phyloP scores from a whole-genome alignment of 352 stramenopile species.

The Phytopythium oedochilum region DNA sequence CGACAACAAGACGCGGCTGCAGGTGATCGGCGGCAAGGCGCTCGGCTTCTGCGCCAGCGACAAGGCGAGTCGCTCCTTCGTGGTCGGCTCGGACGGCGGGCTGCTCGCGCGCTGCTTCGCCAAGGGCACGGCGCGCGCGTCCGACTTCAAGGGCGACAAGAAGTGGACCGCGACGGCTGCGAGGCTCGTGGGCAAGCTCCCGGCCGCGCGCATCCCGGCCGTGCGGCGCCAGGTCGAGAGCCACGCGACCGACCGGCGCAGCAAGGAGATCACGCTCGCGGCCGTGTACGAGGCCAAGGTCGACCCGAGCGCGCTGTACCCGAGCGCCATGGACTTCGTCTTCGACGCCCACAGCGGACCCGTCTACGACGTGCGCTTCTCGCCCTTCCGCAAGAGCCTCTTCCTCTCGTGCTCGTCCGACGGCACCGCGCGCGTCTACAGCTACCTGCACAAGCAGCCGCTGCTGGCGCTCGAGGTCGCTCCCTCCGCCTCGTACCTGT shows the following conservation, averaged over 20 bases:
- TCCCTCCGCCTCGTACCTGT: conserved; percentile 65
- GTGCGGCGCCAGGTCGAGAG: conserved; percentile 65
- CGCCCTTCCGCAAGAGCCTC: conserved; percentile 77
- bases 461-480: conserved; percentile 64
- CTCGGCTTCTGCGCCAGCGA: conserved; percentile 60
- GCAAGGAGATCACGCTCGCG: conserved; percentile 58
- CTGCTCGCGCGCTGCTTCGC: conserved; percentile 59
- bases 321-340: conserved; percentile 67
- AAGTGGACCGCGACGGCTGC: conserved; percentile 75
- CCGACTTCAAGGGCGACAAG: conserved; percentile 70
- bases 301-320: conserved; percentile 50
- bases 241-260: conserved; percentile 54
- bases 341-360: conserved; percentile 70
- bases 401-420: conserved; percentile 79
- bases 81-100: conserved; percentile 74
- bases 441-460: conserved; percentile 50
- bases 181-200: conserved; percentile 52
- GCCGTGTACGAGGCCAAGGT: conserved; percentile 76
- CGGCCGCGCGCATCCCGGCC: conserved; percentile 30
- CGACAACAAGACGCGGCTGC: conserved; percentile 1
- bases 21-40: conserved; percentile 58
- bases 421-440: conserved; percentile 76
- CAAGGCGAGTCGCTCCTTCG: conserved; percentile 67
- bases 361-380: conserved; percentile 79
- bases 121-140: conserved; percentile 40